Evolutionary conservation across 805 yeast genomes (phyloP), one percentile per base, ranked within the genome.

Genomic region (Peterozyma toletana): DNA sequence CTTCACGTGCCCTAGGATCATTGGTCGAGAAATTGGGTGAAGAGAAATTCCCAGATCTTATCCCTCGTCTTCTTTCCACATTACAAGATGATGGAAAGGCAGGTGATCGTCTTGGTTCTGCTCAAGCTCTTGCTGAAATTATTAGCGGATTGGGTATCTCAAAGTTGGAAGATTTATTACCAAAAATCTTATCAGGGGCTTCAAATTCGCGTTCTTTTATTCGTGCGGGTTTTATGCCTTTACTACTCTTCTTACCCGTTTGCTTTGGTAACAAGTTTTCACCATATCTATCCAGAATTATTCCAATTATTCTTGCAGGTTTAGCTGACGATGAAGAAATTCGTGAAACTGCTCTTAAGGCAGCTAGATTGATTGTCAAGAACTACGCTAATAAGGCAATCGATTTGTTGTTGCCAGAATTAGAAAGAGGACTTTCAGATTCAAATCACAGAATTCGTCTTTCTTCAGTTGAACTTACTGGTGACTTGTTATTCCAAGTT

Each of bases 21-120:
- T 71, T 93, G 49, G 96, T 95, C 39, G 98, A 93, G 61, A 91
- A 90, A 60, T 71, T 93, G 35, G 99, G 99, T 44, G 99, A 93
- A 64, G 96, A 87, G 39, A 83, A 79, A 53, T 90, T 93, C 87
- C 97, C 99, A 33, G 85, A 78, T 35, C 78, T 93, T 59, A 85
- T 93, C 53, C 86, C 95, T 38, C 78, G 89, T 47, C 73, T 93
- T 49, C 58, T 91, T 42, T 77, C 69, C 39, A 83, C 93, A 0
- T 72, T 93, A 48, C 76, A 80, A 55, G 96, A 90, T 58, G 88
- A 83, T 49, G 49, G 72, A 13, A 83, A 79, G 56, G 76, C 88
- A 9, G 97, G 97, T 48, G 98, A 93, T 59, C 79, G 96, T 51
- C 75, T 93, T 47, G 99, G 99, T 46, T 85, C 96, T 41, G 99